Evolutionary conservation across 805 yeast species (phyloP).

Genomic region (Clavispora vitiphila): DNA sequence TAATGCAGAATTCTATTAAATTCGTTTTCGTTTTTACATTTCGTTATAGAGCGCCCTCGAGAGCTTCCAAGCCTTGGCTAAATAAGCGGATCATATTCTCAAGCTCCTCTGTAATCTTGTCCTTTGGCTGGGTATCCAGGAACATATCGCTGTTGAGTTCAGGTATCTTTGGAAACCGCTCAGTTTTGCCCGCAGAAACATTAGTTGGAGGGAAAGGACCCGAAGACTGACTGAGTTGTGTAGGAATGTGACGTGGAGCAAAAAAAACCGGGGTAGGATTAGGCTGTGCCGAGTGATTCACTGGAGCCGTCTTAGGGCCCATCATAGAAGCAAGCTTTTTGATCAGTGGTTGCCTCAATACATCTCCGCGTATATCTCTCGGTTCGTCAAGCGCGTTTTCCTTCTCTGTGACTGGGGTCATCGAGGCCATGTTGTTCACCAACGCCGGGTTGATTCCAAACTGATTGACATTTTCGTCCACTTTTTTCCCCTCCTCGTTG

Average conservation of each 20-base stretch:
- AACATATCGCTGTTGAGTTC: conserved; percentile 33
- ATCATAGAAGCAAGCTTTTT: conserved; percentile 1
- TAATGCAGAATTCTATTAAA: background rate
- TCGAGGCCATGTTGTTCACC: conserved; percentile 50
- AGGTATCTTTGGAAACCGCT: conserved; percentile 34
- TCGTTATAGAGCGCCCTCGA: conserved; percentile 19
- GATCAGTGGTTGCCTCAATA: background rate
- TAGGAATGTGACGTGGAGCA: background rate
- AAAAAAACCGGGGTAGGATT: background rate
- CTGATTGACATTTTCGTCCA: conserved; percentile 50
- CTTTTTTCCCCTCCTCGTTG: conserved; percentile 18
- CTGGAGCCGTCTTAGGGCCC: conserved; percentile 4
- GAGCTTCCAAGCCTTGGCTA: conserved; percentile 36
- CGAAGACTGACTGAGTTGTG: background rate
- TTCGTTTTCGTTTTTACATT: too few species aligned
- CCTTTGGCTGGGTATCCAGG: conserved; percentile 31
- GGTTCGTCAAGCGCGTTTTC: conserved; percentile 19
- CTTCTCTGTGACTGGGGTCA: conserved; percentile 78
- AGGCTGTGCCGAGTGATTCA: background rate
- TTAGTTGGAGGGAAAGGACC: background rate
- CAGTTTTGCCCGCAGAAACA: background rate
- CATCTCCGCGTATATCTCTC: background rate
- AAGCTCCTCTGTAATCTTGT: conserved; percentile 30
- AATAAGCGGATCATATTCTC: conserved; percentile 35
- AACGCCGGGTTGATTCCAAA: conserved; percentile 59